Base-by-base conservation (phyloP, 108 stramenopile species). In the Nitzschia inconspicua region DNA sequence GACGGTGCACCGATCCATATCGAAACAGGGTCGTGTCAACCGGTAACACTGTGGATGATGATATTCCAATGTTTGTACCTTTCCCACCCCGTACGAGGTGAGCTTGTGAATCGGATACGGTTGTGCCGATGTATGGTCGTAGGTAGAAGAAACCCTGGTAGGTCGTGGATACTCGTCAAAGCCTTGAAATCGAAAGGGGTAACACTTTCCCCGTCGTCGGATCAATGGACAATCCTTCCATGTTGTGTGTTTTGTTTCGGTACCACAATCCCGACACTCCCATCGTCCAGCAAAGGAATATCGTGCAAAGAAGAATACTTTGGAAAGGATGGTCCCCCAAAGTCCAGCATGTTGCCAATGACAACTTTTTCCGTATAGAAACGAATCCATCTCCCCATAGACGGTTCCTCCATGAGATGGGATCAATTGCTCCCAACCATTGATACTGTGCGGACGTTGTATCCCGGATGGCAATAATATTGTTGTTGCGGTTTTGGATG, bases 81-180 rank as follows among this genome's bases (percentile, higher is more conserved):
- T 58, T 2, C 57, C 57, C 30, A 58, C 57, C 10, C 57, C 57
- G 27, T 44, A 58, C 3, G 57, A 44, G 18, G 57, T 58, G 20
- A 58, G 34, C 42, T 37, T 5, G 14, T 42, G 41, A 19, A 58
- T 36, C 3, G 57, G 57, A 28, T 27, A 22, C 3, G 47, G 16
- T 35, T 19, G 29, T n/a, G 11, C 48, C 7, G 60, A 48, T n/a
- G 10, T 25, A 7, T 27, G 47, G 18, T 47, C 35, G 35, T 61
- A 42, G 2, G 13, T 61, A 13, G 27, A 37, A 10, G 60, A 30
- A 7, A 47, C 32, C 37, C 47, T 6, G n/a, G n/a, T n/a, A 13
- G 46, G 60, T 37, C 11, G 41, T 31, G 40, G 39, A n/a, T n/a
- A n/a, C 20, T 48, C 30, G 22, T 61, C 60, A 26, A 26, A 47